Conservation (phyloP, 495 filamentous ascomycete species). For the Penicillium ucsense region DNA sequence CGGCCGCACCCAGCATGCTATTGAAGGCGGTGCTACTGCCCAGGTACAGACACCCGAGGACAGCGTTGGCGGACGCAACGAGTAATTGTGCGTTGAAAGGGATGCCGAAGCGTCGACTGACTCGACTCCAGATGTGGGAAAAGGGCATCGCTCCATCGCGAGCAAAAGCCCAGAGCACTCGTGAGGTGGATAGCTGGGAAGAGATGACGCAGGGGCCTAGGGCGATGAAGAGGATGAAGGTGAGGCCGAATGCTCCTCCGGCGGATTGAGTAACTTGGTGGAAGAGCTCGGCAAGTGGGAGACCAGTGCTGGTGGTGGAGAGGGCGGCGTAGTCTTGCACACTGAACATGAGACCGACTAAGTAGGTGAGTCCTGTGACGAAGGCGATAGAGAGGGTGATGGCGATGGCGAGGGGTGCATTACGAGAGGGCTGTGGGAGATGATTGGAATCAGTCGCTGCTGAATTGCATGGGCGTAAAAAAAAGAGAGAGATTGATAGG, state of each 20-base stretch:
- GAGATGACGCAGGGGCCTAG: not conserved
- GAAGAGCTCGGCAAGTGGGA: constrained; percentile 1
- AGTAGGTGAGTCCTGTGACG: not conserved
- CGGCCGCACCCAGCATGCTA: not conserved
- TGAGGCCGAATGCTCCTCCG: not conserved
- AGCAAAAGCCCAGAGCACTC: constrained; percentile 1
- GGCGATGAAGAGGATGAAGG: constrained; percentile 1
- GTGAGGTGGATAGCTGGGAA: not conserved
- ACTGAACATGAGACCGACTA: constrained; percentile 1
- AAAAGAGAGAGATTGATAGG: not conserved
- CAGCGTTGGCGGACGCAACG: not conserved
- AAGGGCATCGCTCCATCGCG: constrained; percentile 1
- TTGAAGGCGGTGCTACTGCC: constrained; percentile 1
- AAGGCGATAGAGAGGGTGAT: not conserved
- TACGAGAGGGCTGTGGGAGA: not conserved
- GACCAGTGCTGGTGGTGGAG: not conserved
- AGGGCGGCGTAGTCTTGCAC: constrained; percentile 1
- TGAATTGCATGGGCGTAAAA: not conserved
- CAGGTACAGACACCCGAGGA: not conserved
- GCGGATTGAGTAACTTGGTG: constrained; percentile 1
- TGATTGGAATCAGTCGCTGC: not conserved
- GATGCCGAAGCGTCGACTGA: not conserved
- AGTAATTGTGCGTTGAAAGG: constrained; percentile 1
- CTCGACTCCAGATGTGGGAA: not conserved
- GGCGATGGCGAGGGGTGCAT: not conserved